A percentile compares a stretch with the other conserved stretches of the same genome.
Evolutionary conservation across 1,284 basidiomycete genomes (phyloP).

Genomic region (Lentinus polychrous): DNA sequence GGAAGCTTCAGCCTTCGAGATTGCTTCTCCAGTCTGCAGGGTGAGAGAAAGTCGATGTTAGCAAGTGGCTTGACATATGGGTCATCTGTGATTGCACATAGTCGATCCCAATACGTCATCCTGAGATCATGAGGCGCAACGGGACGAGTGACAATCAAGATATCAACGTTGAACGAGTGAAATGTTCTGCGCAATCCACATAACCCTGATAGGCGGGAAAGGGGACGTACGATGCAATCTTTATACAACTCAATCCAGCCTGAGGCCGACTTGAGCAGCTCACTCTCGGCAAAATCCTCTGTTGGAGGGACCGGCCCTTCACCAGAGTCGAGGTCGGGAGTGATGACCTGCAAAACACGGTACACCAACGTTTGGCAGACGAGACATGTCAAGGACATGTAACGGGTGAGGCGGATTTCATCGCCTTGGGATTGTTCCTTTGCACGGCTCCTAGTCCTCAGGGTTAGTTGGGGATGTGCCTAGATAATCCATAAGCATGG

Average conservation of each 20-base stretch:
- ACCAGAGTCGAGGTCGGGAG: constrained; percentile 50
- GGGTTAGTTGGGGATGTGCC: constrained; percentile 65
- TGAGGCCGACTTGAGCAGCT: constrained; percentile 55
- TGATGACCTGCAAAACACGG: constrained; percentile 58
- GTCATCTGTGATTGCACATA: no score
- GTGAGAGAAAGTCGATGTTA: constrained; percentile 2
- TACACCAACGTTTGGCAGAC: constrained; percentile 61
- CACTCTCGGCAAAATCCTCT: constrained; percentile 69
- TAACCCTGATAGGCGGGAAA: constrained; percentile 5
- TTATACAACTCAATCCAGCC: constrained; percentile 72
- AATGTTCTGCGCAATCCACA: neutral
- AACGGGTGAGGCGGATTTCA: constrained; percentile 45
- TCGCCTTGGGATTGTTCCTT: constrained; percentile 32
- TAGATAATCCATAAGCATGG: constrained; percentile 25
- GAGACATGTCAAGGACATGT: constrained; percentile 61
- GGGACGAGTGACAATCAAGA: no score
- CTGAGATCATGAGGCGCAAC: neutral
- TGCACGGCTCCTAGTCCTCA: constrained; percentile 52
- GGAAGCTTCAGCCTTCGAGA: constrained; percentile 37
- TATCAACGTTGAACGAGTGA: neutral
- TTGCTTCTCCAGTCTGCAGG: constrained; percentile 40
- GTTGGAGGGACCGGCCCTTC: constrained; percentile 64
- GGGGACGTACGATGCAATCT: constrained; percentile 55
- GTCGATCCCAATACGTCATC: neutral
- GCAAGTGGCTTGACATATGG: no score